Evolutionary conservation across 2,329 filamentous ascomycete species (phyloP).

Genomic region (Exserohilum turcica): DNA sequence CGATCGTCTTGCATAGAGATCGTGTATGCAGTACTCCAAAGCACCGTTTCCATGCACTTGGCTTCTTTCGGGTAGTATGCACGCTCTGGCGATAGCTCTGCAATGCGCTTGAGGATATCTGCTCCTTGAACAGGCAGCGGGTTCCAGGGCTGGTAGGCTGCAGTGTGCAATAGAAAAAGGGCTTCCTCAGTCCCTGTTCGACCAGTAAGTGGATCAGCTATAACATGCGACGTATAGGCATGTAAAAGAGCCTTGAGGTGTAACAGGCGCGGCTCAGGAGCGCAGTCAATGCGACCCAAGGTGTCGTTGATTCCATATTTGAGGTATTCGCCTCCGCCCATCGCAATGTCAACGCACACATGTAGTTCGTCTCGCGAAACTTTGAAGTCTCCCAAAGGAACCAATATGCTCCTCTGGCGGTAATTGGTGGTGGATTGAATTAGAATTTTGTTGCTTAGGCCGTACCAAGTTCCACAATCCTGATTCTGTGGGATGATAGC

Average conservation of each 20-base stretch:
- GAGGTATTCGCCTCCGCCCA: constrained; percentile 49
- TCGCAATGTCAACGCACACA: constrained; percentile 48
- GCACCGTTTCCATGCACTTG: constrained; percentile 37
- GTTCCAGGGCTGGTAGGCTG: constrained; percentile 51
- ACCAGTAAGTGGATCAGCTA: constrained; percentile 63
- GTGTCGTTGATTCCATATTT: constrained; percentile 61
- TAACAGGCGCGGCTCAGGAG: constrained; percentile 60
- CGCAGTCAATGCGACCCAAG: constrained; percentile 62
- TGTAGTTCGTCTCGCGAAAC: constrained; percentile 46
- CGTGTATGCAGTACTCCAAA: constrained; percentile 37
- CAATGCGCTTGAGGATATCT: constrained; percentile 29
- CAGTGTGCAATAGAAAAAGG: constrained; percentile 56
- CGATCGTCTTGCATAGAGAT: constrained; percentile 41
- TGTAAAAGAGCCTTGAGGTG: constrained; percentile 65
- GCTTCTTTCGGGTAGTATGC: constrained; percentile 35
- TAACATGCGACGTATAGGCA: constrained; percentile 62
- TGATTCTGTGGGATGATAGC: constrained; percentile 59
- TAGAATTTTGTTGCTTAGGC: constrained; percentile 64
- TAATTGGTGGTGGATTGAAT: constrained; percentile 54
- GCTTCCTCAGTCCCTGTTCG: constrained; percentile 67
- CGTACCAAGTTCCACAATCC: constrained; percentile 65
- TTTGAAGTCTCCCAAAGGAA: constrained; percentile 54
- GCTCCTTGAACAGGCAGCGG: constrained; percentile 12
- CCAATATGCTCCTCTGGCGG: constrained; percentile 57
- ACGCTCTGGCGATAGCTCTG: constrained; percentile 46